Percentiles rank a stretch among this genome's conserved stretches.
Evolutionary conservation across 176 grass and related monocot species (phyloP).

Genomic region (Triticum monococcum): DNA sequence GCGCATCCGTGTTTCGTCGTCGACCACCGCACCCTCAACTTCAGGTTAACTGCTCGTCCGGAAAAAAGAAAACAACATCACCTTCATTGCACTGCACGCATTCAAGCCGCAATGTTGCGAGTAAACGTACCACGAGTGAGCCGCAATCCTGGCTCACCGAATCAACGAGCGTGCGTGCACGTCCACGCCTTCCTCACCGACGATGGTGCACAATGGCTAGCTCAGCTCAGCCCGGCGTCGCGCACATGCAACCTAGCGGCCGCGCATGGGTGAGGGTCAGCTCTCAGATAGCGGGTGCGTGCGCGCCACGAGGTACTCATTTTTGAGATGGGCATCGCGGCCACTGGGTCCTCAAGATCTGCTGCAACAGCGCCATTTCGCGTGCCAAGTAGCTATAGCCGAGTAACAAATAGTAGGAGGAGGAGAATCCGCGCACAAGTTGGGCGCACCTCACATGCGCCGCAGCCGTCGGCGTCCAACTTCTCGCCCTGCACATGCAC

Average conservation of each 20-base stretch:
- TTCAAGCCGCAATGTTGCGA: neutral
- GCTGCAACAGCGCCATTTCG: neutral
- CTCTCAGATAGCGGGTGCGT: neutral
- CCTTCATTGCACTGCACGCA: neutral
- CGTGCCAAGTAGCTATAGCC: neutral
- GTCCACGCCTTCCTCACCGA: neutral
- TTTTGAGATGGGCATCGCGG: neutral
- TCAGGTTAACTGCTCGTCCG: neutral
- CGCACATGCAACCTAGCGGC: neutral
- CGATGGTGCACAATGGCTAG: neutral
- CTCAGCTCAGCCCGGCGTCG: neutral
- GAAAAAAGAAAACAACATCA: neutral
- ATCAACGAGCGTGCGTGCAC: neutral
- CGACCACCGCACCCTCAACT: neutral
- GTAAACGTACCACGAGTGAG: neutral
- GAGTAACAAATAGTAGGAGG: neutral
- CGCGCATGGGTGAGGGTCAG: neutral
- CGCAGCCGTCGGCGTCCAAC: conserved; percentile 6
- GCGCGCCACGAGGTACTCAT: neutral
- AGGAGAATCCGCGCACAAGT: neutral
- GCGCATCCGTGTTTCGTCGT: neutral
- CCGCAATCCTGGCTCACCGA: too few species aligned
- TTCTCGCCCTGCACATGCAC: conserved; percentile 22
- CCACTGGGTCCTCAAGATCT: neutral
- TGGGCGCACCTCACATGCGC: neutral